Percentiles rank a stretch among this genome's conserved stretches.
Evolutionary conservation across 2,329 filamentous ascomycete genomes (phyloP).

Genomic region (Diplocarpon rosae): DNA sequence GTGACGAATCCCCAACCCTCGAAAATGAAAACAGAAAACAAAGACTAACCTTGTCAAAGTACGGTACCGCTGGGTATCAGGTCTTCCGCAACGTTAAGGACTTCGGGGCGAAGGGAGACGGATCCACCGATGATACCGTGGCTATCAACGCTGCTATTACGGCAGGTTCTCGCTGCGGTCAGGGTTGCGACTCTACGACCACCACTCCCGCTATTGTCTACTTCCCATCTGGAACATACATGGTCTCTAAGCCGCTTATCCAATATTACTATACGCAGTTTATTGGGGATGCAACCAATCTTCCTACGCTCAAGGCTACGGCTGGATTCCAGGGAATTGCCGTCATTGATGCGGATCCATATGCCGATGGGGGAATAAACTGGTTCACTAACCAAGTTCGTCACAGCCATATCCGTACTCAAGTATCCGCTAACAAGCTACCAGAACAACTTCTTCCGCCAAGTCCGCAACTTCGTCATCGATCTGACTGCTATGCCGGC

Average conservation of each 20-base stretch:
- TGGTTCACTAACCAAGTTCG: conserved; percentile 74
- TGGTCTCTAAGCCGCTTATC: conserved; percentile 67
- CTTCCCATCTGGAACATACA: conserved; percentile 79
- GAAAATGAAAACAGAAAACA: too few species aligned
- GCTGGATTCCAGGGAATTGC: conserved; percentile 72
- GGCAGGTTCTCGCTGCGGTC: conserved; percentile 67
- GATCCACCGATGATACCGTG: conserved; percentile 64
- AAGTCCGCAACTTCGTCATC: conserved; percentile 72
- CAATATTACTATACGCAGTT: conserved; percentile 93
- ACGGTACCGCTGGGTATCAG: conserved; percentile 45
- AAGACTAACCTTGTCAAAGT: conserved; percentile 1
- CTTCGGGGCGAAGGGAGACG: conserved; percentile 60
- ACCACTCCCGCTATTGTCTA: conserved; percentile 79
- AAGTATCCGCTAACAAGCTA: not conserved
- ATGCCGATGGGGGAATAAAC: conserved; percentile 55
- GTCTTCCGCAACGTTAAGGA: conserved; percentile 70
- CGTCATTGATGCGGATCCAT: conserved; percentile 81
- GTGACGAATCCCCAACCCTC: too few species aligned
- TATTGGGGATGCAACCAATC: conserved; percentile 63
- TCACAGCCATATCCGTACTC: conserved; percentile 12
- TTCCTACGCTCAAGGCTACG: conserved; percentile 66
- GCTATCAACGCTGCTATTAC: conserved; percentile 80
- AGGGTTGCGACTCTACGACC: conserved; percentile 74
- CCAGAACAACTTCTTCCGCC: conserved; percentile 66
- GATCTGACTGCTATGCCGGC: conserved; percentile 58